Base-by-base conservation (phyloP, 23 red algal genomes). In the Gracilaria gracilis region DNA sequence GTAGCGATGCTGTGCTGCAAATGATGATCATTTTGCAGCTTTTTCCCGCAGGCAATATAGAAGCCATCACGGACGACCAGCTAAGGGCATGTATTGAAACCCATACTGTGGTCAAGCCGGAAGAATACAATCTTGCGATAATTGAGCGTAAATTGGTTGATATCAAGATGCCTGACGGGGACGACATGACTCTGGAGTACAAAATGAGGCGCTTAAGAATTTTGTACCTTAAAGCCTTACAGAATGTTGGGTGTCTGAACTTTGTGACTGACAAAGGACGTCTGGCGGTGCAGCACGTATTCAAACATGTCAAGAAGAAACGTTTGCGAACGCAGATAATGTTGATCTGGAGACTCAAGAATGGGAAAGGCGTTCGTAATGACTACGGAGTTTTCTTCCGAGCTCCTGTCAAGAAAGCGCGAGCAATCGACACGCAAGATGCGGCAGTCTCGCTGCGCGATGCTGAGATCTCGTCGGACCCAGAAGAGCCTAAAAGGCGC, bases 51-150 rank as follows among this genome's bases (percentile, higher is more conserved):
- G 16, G 11, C 3, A 20, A 27, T 9, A 62, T 71, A 23, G 62
- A 73, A 20, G 82, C 72, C 25, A 54, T 86, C 64, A 86, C 58
- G 16, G 61, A 86, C 15, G 58, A 72, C 13, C 31, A 86, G 14
- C 61, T 86, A 0, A 69, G 9, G 64, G 28, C 27, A 31, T 69
- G 61, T 24, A 42, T 86, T 46, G 58, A 86, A 1, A 24, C 27
- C 14, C 62, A 36, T 35, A 36, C 62, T 33, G 28, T 29, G 9
- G 62, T 67, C 14, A 36, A 67, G 27, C 62, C 62, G 9, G 62
- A 29, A 9, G 62, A 67, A 2, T 67, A 67, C 62, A 36, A 67
- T 15, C 17, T 67, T 9, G 62, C 62, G 1, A 29, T 9, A 33
- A 67, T 67, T 17, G 62, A 67, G n/a, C 33, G 62, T 33, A 24